Percentiles rank a stretch among this genome's conserved stretches.
phyloP scores from a whole-genome alignment of 2,329 filamentous ascomycete genomes.

The Esteya vermicola region DNA sequence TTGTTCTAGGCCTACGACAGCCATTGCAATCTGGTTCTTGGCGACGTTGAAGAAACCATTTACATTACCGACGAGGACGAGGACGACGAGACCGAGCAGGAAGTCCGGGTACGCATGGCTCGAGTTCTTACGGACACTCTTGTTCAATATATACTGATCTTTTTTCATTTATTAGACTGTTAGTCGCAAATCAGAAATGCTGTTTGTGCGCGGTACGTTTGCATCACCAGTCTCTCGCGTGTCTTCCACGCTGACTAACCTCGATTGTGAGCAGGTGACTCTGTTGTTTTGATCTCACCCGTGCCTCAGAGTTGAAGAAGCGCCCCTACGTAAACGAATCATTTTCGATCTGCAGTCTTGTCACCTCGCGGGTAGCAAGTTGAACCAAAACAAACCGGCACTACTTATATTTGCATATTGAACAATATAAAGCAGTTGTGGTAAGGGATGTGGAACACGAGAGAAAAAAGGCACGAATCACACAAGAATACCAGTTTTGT shows the following conservation, averaged over 20 bases:
- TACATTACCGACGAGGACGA: slow-evolving; percentile 84
- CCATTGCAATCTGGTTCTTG: slow-evolving; percentile 92
- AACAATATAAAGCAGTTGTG: too few relatives aligned
- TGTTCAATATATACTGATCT: background rate
- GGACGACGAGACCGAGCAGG: slow-evolving; percentile 43
- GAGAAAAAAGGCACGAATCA: too few relatives aligned
- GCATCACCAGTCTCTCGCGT: too few relatives aligned
- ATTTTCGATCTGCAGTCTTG: background rate
- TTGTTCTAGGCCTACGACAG: slow-evolving; percentile 76
- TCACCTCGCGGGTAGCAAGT: too few relatives aligned
- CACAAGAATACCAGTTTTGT: too few relatives aligned
- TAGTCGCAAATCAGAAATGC: slow-evolving; percentile 96
- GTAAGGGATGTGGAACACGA: too few relatives aligned
- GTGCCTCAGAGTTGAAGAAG: slow-evolving; percentile 9
- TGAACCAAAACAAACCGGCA: background rate
- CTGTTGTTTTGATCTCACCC: slow-evolving; percentile 16
- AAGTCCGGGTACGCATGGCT: slow-evolving; percentile 51
- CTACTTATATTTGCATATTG: too few relatives aligned
- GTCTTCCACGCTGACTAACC: background rate
- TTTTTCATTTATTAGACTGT: slow-evolving; percentile 46
- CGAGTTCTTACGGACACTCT: slow-evolving; percentile 1
- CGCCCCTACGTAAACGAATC: background rate
- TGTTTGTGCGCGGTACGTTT: slow-evolving; percentile 84
- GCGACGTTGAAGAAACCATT: slow-evolving; percentile 94
- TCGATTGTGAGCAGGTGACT: slow-evolving; percentile 7